Conservation (phyloP, 208 protist species). For the Trypanosoma caninum region DNA sequence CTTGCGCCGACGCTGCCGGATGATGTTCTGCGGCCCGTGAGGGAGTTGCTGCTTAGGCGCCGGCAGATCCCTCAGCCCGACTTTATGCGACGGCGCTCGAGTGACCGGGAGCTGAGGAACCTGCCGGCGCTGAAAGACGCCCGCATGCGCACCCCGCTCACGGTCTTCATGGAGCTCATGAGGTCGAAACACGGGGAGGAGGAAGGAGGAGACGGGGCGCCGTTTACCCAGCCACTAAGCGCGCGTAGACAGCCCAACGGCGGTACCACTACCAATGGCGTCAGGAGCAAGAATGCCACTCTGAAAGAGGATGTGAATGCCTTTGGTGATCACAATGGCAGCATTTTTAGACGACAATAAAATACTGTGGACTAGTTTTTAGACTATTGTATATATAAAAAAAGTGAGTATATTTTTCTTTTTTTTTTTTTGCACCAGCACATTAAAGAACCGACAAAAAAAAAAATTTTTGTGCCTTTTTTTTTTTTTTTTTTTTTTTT, state of each 20-base stretch:
- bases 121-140: constrained; percentile 63
- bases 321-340: too few species aligned
- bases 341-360: too few species aligned
- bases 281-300: constrained; percentile 13
- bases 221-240: constrained; percentile 6
- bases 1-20: constrained; percentile 49
- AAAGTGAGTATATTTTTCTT: too few species aligned
- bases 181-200: constrained; percentile 50
- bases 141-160: constrained; percentile 64
- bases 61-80: constrained; percentile 33
- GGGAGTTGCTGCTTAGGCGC: constrained; percentile 54
- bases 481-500: neutral
- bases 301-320: too few species aligned
- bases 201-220: constrained; percentile 36
- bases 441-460: neutral
- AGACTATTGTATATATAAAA: too few species aligned
- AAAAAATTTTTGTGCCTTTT: neutral
- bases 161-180: constrained; percentile 76
- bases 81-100: constrained; percentile 43
- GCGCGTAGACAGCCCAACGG: constrained; percentile 8
- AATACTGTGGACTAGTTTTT: too few species aligned
- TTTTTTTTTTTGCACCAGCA: neutral
- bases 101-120: constrained; percentile 40
- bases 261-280: constrained; percentile 1
- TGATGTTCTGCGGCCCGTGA: constrained; percentile 53